phyloP scores from a whole-genome alignment of 2,329 filamentous ascomycete species.

The Sporothrix dimorphospora region DNA sequence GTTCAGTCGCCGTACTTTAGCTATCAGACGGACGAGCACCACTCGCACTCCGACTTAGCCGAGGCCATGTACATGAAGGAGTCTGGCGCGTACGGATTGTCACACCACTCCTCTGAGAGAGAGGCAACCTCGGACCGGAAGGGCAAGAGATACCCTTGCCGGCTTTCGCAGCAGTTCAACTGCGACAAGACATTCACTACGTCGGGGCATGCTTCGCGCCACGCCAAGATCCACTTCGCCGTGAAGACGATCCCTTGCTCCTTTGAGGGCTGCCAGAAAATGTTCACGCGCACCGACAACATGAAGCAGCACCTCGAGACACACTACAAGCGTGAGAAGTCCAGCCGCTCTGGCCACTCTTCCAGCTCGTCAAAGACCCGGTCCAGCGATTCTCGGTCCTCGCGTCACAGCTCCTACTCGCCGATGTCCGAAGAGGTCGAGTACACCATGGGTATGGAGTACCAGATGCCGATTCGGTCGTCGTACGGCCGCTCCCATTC shows the following conservation, averaged over 20 bases:
- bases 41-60: conserved; percentile 8
- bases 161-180: conserved; percentile 69
- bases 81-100: conserved; percentile 29
- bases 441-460: not conserved
- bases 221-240: conserved; percentile 82
- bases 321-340: conserved; percentile 64
- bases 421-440: conserved; percentile 6
- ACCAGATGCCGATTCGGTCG: conserved; percentile 13
- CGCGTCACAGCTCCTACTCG: conserved; percentile 8
- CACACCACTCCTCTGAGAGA: conserved; percentile 51
- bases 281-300: conserved; percentile 81
- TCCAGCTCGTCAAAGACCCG: conserved; percentile 38
- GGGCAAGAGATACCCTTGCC: conserved; percentile 71
- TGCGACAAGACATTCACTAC: conserved; percentile 84
- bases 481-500: conserved; percentile 5
- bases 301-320: conserved; percentile 86
- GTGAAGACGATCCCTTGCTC: conserved; percentile 75
- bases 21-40: conserved; percentile 38
- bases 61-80: conserved; percentile 32
- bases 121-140: conserved; percentile 44
- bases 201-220: conserved; percentile 80
- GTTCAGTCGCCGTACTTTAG: conserved; percentile 38
- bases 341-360: conserved; percentile 37
- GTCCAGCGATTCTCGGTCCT: conserved; percentile 1
- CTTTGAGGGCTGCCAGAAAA: conserved; percentile 73